phyloP scores from a whole-genome alignment of 352 stramenopile species.

The Phytophthora multivora region DNA sequence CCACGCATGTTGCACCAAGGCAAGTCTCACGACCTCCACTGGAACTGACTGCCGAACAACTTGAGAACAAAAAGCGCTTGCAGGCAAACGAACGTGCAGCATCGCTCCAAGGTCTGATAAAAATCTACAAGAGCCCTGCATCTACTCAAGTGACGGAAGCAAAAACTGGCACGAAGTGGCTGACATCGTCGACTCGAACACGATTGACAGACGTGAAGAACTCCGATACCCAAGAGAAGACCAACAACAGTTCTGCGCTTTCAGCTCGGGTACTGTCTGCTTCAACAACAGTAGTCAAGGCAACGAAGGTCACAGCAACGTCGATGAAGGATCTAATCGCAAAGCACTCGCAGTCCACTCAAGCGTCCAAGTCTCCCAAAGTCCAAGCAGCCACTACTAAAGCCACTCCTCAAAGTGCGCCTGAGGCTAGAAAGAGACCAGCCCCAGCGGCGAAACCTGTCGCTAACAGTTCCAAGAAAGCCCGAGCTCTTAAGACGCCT shows the following conservation, averaged over 20 bases:
- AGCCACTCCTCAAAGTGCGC: constrained; percentile 16
- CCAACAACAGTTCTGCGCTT: too few relatives aligned
- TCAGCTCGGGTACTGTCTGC: constrained; percentile 14
- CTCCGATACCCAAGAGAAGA: neutral
- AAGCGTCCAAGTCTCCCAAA: constrained; percentile 3
- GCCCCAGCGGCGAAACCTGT: constrained; percentile 12
- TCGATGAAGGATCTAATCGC: constrained; percentile 47
- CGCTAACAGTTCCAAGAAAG: constrained; percentile 19
- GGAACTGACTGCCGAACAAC: constrained; percentile 16
- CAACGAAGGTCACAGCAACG: constrained; percentile 23
- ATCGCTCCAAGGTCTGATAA: constrained; percentile 31
- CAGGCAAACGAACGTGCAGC: constrained; percentile 27
- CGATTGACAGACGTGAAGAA: neutral
- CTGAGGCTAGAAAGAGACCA: constrained; percentile 32
- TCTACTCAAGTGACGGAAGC: neutral
- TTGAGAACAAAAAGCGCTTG: constrained; percentile 29
- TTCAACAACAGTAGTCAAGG: constrained; percentile 13
- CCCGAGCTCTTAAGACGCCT: constrained; percentile 14
- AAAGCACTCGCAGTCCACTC: constrained; percentile 28
- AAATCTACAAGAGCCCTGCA: constrained; percentile 18
- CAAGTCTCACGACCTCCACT: constrained; percentile 8
- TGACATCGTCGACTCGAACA: constrained; percentile 10
- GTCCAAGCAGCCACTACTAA: constrained; percentile 2
- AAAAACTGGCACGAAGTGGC: neutral
- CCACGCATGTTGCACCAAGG: neutral